Base-by-base conservation (phyloP, 148 eudicot species). In the Tetragonia tetragonoides region DNA sequence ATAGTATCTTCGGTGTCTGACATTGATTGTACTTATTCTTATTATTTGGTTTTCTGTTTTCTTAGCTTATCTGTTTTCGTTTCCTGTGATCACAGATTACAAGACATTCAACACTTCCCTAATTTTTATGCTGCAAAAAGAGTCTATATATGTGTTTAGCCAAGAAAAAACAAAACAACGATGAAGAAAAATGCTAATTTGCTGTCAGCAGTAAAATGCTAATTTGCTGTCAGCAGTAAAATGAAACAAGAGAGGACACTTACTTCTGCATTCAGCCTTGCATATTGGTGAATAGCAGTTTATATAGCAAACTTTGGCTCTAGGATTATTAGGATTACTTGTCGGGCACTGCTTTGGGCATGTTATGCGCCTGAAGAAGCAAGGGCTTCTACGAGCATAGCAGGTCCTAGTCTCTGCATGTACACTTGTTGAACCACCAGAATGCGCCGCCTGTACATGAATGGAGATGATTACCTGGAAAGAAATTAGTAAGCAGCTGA, bases 321-420 rank as follows among this genome's bases (percentile, higher is more conserved):
- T 83, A 2, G 89, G 87, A 67, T 83, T 79, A 3, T 41, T 80
- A 5, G 95, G 88, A 21, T 46, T 41, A 8, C 67, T 40, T 0
- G 84, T 54, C 2, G 95, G 97, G 79, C 97, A 93, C 68, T 93
- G 83, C 1, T 4, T 59, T 9, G 97, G 97, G 83, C 95, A 90
- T 2, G 66, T 38, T 34, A 84, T 73, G 39, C 64, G 38, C 78
- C 80, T 77, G 15, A 83, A 82, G 73, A 84, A 86, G 74, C 90
- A 87, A n/a, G 79, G 84, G 81, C 90, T 87, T 57, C 60, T 51
- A n/a, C 72, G 78, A 24, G n/a, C 78, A 53, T 24, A 53, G 59
- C 92, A 89, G 9, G 77, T 77, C 66, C 69, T 78, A 12, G 70
- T 74, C 67, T 83, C 87, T 40, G 69, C 69, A 51, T 34, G 78